Conservation (phyloP, 306 rosid genomes). For the Macrotyloma uniflorum region DNA sequence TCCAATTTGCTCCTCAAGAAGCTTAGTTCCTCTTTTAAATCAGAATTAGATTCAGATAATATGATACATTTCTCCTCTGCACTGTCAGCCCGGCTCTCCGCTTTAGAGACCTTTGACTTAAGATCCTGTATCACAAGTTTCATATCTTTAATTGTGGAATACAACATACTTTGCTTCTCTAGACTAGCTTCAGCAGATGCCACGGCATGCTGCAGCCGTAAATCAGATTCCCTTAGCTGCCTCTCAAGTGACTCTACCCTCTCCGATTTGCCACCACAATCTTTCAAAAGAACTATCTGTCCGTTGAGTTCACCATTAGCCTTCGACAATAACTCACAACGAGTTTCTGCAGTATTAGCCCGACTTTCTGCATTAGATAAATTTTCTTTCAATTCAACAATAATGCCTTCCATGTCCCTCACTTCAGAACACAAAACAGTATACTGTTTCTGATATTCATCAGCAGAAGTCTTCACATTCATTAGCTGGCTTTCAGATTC, state of each 20-base stretch:
- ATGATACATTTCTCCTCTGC: constrained; percentile 75
- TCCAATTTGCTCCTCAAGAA: constrained; percentile 66
- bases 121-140: constrained; percentile 65
- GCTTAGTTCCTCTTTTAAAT: constrained; percentile 65
- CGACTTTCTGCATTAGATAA: constrained; percentile 49
- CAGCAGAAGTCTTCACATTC: constrained; percentile 50
- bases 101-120: constrained; percentile 67
- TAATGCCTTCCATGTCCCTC: constrained; percentile 47
- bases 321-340: constrained; percentile 43
- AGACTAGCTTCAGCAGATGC: constrained; percentile 88
- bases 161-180: constrained; percentile 78
- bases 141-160: constrained; percentile 74
- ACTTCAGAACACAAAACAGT: constrained; percentile 36
- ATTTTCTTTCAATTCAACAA: constrained; percentile 47
- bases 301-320: constrained; percentile 50
- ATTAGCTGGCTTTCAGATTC: constrained; percentile 51
- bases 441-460: constrained; percentile 51
- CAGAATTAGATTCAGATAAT: constrained; percentile 76
- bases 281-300: constrained; percentile 50
- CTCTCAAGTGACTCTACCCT: constrained; percentile 58
- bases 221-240: constrained; percentile 61
- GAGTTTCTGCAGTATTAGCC: constrained; percentile 55
- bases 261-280: constrained; percentile 40
- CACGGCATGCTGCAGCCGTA: constrained; percentile 65
- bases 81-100: constrained; percentile 72